phyloP scores from a whole-genome alignment of 2,329 filamentous ascomycete genomes.

The Arachnomyces sp. region DNA sequence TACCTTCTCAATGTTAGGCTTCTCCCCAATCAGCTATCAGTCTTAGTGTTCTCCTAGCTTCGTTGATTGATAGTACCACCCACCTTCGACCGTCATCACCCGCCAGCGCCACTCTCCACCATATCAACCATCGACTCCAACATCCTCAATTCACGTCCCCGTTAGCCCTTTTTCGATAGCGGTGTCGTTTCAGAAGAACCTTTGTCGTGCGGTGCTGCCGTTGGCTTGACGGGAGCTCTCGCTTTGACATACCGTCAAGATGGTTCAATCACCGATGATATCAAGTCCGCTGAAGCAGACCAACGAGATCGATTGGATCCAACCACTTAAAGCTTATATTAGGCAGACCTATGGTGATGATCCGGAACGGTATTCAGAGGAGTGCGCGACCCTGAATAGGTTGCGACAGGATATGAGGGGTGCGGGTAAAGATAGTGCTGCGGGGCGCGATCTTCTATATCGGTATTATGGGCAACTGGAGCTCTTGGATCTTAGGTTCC shows the following conservation, averaged over 20 bases:
- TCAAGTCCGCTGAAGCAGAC: conserved; percentile 87
- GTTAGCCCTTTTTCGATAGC: too few species aligned
- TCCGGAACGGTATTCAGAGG: conserved; percentile 88
- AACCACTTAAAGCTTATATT: conserved; percentile 87
- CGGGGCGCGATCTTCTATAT: conserved; percentile 87
- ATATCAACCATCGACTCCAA: too few species aligned
- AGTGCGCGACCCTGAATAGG: conserved; percentile 89
- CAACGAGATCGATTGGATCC: conserved; percentile 97
- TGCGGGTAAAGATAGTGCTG: conserved; percentile 90
- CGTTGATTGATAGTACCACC: too few species aligned
- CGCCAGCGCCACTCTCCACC: too few species aligned
- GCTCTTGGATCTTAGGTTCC: conserved; percentile 86
- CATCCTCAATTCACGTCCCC: too few species aligned
- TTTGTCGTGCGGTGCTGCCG: too few species aligned
- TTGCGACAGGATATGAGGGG: conserved; percentile 97
- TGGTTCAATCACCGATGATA: conserved; percentile 90
- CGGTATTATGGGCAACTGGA: conserved; percentile 97
- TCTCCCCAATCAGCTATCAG: too few species aligned
- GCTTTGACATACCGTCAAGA: conserved; percentile 31
- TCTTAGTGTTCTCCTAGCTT: too few species aligned
- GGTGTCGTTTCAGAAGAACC: too few species aligned
- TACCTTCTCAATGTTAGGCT: too few species aligned
- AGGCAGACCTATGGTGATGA: conserved; percentile 91
- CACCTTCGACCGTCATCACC: too few species aligned
- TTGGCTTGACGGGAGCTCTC: too few species aligned